Percentiles rank a stretch among this genome's conserved stretches.
phyloP scores from a whole-genome alignment of 306 rosid genomes.

The Cercis canadensis region DNA sequence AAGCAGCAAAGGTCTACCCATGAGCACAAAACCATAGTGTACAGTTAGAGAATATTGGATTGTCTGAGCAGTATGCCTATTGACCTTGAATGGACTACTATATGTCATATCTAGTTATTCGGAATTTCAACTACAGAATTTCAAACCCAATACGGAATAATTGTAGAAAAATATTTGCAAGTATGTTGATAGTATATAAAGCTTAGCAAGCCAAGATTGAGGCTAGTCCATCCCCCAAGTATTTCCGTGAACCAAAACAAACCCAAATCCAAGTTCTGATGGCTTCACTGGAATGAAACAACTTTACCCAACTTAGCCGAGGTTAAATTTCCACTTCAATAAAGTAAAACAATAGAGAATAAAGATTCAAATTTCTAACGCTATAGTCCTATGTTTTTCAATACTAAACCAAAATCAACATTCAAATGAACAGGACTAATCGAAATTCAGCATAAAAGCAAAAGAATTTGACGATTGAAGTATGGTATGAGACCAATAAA shows the following conservation, averaged over 20 bases:
- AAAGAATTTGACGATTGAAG: not conserved
- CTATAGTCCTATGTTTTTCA: too few relatives aligned
- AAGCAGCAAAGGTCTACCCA: not conserved
- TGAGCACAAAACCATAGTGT: not conserved
- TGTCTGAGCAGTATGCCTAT: not conserved
- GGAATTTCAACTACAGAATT: conserved; percentile 8
- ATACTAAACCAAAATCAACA: not conserved
- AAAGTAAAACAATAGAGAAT: not conserved
- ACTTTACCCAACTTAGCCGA: not conserved
- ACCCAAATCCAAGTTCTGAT: not conserved
- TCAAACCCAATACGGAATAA: not conserved
- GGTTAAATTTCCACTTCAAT: not conserved
- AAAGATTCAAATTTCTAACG: not conserved
- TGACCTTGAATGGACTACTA: not conserved
- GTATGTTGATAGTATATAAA: not conserved
- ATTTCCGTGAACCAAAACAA: not conserved
- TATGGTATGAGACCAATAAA: not conserved
- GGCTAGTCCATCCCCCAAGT: not conserved
- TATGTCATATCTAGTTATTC: not conserved
- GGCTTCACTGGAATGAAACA: not conserved
- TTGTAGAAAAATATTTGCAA: not conserved
- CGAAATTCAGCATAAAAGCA: not conserved
- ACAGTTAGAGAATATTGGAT: not conserved
- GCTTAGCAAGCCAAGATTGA: too few relatives aligned
- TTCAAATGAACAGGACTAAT: not conserved